phyloP scores from a whole-genome alignment of 352 stramenopile genomes.

The Globisporangium nodosum region DNA sequence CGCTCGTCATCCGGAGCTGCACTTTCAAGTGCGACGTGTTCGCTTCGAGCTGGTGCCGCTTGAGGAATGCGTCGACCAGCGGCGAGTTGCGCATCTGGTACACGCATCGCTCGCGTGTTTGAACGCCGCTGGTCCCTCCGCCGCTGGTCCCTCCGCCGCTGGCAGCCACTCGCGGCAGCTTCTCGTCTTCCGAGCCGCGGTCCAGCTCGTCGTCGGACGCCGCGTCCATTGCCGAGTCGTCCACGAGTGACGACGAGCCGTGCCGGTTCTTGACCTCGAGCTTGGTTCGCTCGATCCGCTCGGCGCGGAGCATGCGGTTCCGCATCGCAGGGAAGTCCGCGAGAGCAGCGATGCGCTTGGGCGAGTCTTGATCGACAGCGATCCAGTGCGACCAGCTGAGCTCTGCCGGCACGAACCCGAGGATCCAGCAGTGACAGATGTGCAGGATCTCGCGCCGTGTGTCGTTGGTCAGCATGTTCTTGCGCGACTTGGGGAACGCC shows the following conservation, averaged over 20 bases:
- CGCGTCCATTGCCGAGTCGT: constrained; percentile 2
- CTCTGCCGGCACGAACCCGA: constrained; percentile 48
- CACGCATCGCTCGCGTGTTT: constrained; percentile 43
- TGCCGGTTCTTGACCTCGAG: constrained; percentile 49
- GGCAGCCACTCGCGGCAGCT: constrained; percentile 6
- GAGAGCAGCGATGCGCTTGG: constrained; percentile 49
- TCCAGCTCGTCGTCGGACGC: constrained; percentile 7
- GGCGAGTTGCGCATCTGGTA: constrained; percentile 71
- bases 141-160: not conserved
- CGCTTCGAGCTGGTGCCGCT: constrained; percentile 41
- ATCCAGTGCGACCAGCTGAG: constrained; percentile 51
- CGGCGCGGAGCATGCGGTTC: constrained; percentile 57
- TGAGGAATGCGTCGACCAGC: constrained; percentile 48
- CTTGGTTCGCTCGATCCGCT: constrained; percentile 57
- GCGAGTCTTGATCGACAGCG: constrained; percentile 44
- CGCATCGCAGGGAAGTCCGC: constrained; percentile 61
- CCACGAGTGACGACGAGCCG: constrained; percentile 13
- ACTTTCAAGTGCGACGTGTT: constrained; percentile 42
- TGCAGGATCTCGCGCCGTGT: constrained; percentile 35
- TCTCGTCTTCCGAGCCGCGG: not conserved
- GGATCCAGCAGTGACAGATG: constrained; percentile 59
- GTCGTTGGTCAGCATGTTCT: constrained; percentile 28
- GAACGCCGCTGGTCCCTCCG: constrained; percentile 10
- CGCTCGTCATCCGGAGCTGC: constrained; percentile 52
- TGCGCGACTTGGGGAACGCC: constrained; percentile 62